phyloP scores from a whole-genome alignment of 2,329 filamentous ascomycete genomes.

The Microdochium paspali region DNA sequence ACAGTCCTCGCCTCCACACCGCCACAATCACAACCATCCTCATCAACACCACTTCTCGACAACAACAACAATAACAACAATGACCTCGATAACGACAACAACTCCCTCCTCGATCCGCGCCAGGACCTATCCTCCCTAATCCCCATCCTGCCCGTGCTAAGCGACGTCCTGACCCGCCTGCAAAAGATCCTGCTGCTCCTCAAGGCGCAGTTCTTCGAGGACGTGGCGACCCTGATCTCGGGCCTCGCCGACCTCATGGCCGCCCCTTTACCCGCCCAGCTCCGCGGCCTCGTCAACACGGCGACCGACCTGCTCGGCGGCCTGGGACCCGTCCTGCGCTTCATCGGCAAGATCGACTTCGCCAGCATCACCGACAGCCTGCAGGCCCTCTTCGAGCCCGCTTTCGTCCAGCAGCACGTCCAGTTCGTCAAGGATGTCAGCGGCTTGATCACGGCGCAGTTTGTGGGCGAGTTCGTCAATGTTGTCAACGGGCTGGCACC shows the following conservation, averaged over 20 bases:
- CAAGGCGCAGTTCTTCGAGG: constrained; percentile 2
- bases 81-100: no score
- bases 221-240: constrained; percentile 1
- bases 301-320: constrained; percentile 14
- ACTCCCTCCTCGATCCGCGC: background rate
- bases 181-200: constrained; percentile 1
- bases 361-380: background rate
- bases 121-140: constrained; percentile 2
- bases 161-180: no score
- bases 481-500: background rate
- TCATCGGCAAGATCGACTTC: background rate
- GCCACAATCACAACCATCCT: no score
- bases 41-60: no score
- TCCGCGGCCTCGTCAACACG: constrained; percentile 36
- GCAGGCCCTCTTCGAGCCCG: constrained; percentile 7
- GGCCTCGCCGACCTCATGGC: constrained; percentile 3
- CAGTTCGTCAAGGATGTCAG: no score
- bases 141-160: no score
- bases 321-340: background rate
- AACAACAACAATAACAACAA: no score
- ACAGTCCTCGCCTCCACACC: background rate
- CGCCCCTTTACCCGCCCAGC: constrained; percentile 16
- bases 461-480: background rate
- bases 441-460: background rate
- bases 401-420: constrained; percentile 10